Percentiles rank a stretch among this genome's conserved stretches.
Conservation (phyloP, 371 early-diverging fungal species). For the Saksenaea vasiformis region DNA sequence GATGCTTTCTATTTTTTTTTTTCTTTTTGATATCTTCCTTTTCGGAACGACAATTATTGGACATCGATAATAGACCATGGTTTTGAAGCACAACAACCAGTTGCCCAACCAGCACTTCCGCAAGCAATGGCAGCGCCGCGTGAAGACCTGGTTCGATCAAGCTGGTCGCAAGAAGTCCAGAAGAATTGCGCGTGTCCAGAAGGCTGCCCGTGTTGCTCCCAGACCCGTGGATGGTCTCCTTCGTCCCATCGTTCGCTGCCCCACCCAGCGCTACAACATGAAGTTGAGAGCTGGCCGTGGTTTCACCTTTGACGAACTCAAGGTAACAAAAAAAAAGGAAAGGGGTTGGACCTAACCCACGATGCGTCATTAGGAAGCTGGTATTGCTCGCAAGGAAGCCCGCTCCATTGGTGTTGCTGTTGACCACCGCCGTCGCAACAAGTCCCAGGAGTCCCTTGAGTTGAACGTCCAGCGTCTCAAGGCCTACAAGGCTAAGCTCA, state of each 20-base stretch:
- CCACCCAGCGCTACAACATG: slow-evolving; percentile 98
- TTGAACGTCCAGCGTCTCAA: slow-evolving; percentile 97
- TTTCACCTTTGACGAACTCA: slow-evolving; percentile 98
- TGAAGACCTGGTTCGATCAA: slow-evolving; percentile 99
- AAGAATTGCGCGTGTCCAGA: slow-evolving; percentile 85
- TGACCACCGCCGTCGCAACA: slow-evolving; percentile 98
- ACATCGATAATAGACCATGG: slow-evolving; percentile 30
- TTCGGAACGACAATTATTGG: background rate
- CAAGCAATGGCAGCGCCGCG: slow-evolving; percentile 98
- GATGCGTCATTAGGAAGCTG: slow-evolving; percentile 76
- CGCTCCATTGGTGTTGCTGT: slow-evolving; percentile 97
- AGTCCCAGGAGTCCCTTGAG: slow-evolving; percentile 93
- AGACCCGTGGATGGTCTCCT: slow-evolving; percentile 96
- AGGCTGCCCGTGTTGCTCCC: slow-evolving; percentile 97
- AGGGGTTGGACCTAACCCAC: background rate
- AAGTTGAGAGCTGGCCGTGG: slow-evolving; percentile 98
- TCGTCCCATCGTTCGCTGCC: slow-evolving; percentile 98
- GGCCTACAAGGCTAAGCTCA: slow-evolving; percentile 92
- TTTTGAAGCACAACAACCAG: slow-evolving; percentile 98
- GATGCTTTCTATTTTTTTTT: background rate
- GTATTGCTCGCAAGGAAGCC: slow-evolving; percentile 94
- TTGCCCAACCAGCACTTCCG: slow-evolving; percentile 99
- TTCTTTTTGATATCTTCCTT: background rate
- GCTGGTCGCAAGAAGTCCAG: slow-evolving; percentile 94
- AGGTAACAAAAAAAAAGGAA: slow-evolving; percentile 61